These are phyloP conservation scores for Solanum aculeatissimum DNA, from an alignment of 305 asterid genomes.

Conservation along the genomic window DNA sequence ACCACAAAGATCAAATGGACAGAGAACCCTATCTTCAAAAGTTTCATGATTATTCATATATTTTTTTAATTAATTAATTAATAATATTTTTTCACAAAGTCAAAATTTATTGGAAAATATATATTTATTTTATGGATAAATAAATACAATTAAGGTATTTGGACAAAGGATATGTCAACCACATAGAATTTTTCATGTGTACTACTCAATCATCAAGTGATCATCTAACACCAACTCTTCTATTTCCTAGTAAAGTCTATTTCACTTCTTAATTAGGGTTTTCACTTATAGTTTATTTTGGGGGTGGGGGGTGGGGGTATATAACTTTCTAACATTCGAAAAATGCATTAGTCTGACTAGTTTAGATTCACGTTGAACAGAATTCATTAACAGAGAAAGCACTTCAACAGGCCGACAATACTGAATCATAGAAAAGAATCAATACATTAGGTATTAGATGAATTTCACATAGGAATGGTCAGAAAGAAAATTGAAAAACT, in stretches of 20 bases:
- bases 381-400: background rate
- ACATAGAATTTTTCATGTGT: background rate
- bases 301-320: background rate
- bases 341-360: background rate
- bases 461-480: too few species aligned
- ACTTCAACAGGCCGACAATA: background rate
- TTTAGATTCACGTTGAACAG: background rate
- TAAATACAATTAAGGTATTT: background rate
- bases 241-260: background rate
- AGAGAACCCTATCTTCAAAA: constrained; percentile 67
- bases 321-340: background rate
- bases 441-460: too few species aligned
- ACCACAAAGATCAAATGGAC: constrained; percentile 81
- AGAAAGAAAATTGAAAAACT: too few species aligned
- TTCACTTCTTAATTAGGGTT: background rate
- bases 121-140: background rate
- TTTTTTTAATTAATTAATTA: background rate
- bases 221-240: background rate
- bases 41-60: background rate
- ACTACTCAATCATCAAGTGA: background rate
- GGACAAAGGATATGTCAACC: background rate
- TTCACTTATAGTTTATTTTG: too few species aligned
- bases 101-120: background rate
- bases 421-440: background rate
- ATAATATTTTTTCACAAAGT: background rate